phyloP scores from a whole-genome alignment of 495 filamentous ascomycete genomes.

The Penicillium verhagenii region DNA sequence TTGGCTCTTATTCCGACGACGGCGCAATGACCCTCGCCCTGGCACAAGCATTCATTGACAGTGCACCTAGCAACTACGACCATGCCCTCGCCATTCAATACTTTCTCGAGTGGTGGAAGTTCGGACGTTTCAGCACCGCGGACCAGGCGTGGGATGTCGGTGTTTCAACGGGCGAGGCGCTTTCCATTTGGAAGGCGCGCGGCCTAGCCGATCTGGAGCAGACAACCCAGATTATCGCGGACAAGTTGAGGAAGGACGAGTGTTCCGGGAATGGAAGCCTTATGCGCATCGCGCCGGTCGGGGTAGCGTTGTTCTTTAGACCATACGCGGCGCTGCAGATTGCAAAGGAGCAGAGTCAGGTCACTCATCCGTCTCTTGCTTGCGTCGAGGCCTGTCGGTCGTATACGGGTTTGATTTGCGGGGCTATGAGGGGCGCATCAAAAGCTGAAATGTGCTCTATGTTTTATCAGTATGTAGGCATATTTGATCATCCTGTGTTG shows the following conservation, averaged over 20 bases:
- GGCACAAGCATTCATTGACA: slow-evolving; percentile 38
- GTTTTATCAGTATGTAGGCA: slow-evolving; percentile 14
- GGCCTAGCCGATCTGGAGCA: slow-evolving; percentile 2
- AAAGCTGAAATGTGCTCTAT: slow-evolving; percentile 19
- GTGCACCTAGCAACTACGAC: slow-evolving; percentile 21
- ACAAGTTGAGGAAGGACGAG: slow-evolving; percentile 11
- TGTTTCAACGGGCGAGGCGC: slow-evolving; percentile 30
- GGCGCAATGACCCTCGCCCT: slow-evolving; percentile 49
- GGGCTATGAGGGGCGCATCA: slow-evolving; percentile 22
- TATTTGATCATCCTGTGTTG: slow-evolving; percentile 23
- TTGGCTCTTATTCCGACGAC: slow-evolving; percentile 49
- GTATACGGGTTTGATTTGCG: slow-evolving; percentile 34
- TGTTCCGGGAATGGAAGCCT: slow-evolving; percentile 46
- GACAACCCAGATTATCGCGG: slow-evolving; percentile 10
- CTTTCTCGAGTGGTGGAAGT: slow-evolving; percentile 37
- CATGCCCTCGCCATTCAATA: slow-evolving; percentile 30
- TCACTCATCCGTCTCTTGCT: slow-evolving; percentile 42
- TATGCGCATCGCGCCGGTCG: slow-evolving; percentile 45
- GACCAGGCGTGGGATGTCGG: slow-evolving; percentile 43
- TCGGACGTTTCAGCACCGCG: slow-evolving; percentile 39
- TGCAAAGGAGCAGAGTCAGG: slow-evolving; percentile 26
- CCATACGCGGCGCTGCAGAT: slow-evolving; percentile 18
- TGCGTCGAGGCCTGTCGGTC: slow-evolving; percentile 42
- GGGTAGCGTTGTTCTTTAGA: slow-evolving; percentile 28
- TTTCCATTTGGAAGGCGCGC: slow-evolving; percentile 31